Base-by-base conservation (phyloP, 805 yeast genomes). In the Wickerhamiella occidentalis region DNA sequence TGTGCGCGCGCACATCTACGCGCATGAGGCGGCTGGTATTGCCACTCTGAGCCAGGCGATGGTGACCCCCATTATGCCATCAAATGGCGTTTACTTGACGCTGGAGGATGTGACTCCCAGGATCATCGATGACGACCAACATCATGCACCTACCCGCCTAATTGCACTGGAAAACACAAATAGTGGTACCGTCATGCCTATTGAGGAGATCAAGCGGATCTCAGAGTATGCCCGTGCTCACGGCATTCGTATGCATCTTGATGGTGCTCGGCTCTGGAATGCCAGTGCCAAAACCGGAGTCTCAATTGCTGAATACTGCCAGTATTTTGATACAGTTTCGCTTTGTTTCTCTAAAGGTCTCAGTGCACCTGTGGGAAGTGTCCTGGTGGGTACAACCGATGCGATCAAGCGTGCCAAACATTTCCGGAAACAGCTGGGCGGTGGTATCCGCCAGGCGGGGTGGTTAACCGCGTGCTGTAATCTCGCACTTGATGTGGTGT, bases 261-360 rank as follows among this genome's bases (percentile, higher is more conserved):
- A 88, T 63, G 97, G 96, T 54, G 97, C 96, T n/a, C 75, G 97
- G 58, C 67, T 88, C 46, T 87, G 94, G 88, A 85, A 84, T 63
- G 96, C 96, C n/a, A 70, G 79, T 37, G 82, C 75, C 11, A 88
- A 75, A 23, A 77, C 85, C 8, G 86, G 83, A 22, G 70, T 83
- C 33, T 67, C 85, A 15, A 66, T 87, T 53, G 66, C 64, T 17
- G 85, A 85, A 58, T 86, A 80, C 64, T 83, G 94, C 56, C 70
- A 74, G 54, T 68, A 78, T 53, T 87, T 87, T 62, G 96, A 87
- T 65, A 79, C 92, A n/a, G 84, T 88, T 44, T 85, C 95, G 13
- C 73, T 88, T 46, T 88, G 96, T 65, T 67, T 88, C 47, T 85
- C 95, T 45, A 88, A 88, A 64, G 81, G 94, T 5, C 71, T 87